phyloP scores from a whole-genome alignment of 441 rosid species.

The Syzygium malaccense region DNA sequence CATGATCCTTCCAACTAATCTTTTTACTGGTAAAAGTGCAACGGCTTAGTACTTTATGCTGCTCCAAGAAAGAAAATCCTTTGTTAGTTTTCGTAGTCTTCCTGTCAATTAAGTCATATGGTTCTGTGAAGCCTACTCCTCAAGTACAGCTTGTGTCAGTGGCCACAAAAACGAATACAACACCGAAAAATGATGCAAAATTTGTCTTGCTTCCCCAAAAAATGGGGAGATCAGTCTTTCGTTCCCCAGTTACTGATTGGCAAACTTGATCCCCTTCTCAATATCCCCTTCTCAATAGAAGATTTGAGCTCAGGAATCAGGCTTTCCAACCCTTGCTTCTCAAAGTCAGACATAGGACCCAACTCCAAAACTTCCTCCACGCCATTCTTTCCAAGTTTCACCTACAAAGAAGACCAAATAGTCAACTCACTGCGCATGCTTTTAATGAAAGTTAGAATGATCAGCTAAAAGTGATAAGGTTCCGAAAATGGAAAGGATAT shows the following conservation, averaged over 20 bases:
- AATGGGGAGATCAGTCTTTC: background rate
- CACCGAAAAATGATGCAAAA: background rate
- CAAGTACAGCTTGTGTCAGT: background rate
- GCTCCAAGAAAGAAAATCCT: background rate
- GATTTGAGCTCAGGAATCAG: constrained; percentile 21
- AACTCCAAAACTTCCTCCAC: constrained; percentile 22
- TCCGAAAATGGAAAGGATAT: background rate
- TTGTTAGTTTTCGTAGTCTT: background rate
- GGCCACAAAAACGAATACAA: background rate
- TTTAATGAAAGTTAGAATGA: background rate
- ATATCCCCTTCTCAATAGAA: constrained; percentile 23
- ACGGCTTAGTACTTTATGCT: background rate
- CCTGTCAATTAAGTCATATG: background rate
- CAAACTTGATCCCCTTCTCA: constrained; percentile 28
- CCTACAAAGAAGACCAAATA: constrained; percentile 3
- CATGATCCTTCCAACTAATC: background rate
- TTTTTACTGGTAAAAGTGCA: background rate
- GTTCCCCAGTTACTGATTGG: background rate
- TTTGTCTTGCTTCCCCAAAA: background rate
- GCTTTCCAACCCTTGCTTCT: too few relatives aligned
- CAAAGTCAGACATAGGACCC: too few relatives aligned
- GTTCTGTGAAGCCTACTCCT: background rate
- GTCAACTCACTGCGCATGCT: background rate
- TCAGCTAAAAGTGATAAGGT: background rate
- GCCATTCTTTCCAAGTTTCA: constrained; percentile 24